Conservation (phyloP, 2,329 filamentous ascomycete genomes). For the Ophiostoma pallidulum region DNA sequence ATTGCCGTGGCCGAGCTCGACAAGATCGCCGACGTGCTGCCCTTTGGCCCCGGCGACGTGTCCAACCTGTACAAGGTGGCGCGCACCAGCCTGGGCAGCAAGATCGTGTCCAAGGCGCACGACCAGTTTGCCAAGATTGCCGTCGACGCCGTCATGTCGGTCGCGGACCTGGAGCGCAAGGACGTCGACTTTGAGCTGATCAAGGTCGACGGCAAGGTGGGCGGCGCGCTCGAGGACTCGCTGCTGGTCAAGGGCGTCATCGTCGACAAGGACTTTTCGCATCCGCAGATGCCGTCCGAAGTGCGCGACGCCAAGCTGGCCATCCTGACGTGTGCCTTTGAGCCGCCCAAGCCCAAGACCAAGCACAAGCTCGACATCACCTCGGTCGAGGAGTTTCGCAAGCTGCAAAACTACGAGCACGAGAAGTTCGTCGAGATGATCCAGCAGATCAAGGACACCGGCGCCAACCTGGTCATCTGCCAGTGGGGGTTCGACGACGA, state of each 20-base stretch:
- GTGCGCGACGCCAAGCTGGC: constrained; percentile 93
- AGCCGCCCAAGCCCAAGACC: constrained; percentile 98
- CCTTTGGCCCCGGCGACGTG: constrained; percentile 72
- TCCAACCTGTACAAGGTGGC: constrained; percentile 88
- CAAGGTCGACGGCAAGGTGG: constrained; percentile 98
- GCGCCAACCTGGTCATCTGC: constrained; percentile 94
- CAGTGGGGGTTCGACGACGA: constrained; percentile 99
- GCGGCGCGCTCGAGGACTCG: constrained; percentile 85
- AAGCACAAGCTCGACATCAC: constrained; percentile 99
- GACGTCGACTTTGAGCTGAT: constrained; percentile 99
- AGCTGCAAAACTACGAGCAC: constrained; percentile 88
- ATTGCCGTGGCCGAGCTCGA: constrained; percentile 90
- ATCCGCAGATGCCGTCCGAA: constrained; percentile 97
- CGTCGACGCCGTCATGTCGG: constrained; percentile 91
- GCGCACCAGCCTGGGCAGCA: constrained; percentile 91
- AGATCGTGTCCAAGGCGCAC: constrained; percentile 98
- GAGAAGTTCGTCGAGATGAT: constrained; percentile 99
- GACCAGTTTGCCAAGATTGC: constrained; percentile 97
- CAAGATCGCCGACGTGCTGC: constrained; percentile 81
- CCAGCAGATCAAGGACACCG: constrained; percentile 91
- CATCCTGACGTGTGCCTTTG: constrained; percentile 95
- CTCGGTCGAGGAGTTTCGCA: constrained; percentile 95
- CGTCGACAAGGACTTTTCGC: constrained; percentile 98
- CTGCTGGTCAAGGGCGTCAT: constrained; percentile 96
- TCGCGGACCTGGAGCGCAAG: constrained; percentile 89